A percentile compares a stretch with the other conserved stretches of the same genome.
These are phyloP conservation scores for Phytophthora brassicae DNA, from an alignment of 352 stramenopile species.

Conservation along the genomic window DNA sequence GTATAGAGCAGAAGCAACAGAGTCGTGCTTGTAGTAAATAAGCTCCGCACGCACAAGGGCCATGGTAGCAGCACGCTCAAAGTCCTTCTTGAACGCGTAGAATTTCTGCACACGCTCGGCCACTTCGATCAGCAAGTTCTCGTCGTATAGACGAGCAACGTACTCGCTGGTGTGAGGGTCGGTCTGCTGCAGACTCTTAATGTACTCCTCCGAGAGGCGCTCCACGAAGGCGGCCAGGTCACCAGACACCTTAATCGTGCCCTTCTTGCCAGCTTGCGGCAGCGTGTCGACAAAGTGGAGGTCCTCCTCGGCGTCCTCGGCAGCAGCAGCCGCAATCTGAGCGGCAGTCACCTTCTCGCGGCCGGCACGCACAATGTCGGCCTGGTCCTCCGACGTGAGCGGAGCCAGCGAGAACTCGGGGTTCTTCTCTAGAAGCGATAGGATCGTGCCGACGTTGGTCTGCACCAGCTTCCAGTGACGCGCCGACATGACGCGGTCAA, in stretches of 20 bases:
- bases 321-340: slow-evolving; percentile 35
- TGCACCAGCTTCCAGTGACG: slow-evolving; percentile 78
- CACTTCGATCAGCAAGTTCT: slow-evolving; percentile 89
- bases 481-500: slow-evolving; percentile 84
- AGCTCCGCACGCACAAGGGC: slow-evolving; percentile 94
- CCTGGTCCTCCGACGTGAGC: slow-evolving; percentile 82
- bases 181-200: slow-evolving; percentile 96
- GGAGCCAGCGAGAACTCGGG: slow-evolving; percentile 71
- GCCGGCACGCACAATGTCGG: slow-evolving; percentile 74
- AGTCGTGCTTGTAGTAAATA: slow-evolving; percentile 97
- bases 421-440: slow-evolving; percentile 85
- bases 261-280: slow-evolving; percentile 70
- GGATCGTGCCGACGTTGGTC: slow-evolving; percentile 59
- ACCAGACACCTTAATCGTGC: slow-evolving; percentile 87
- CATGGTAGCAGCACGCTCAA: slow-evolving; percentile 81
- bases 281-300: slow-evolving; percentile 79
- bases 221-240: slow-evolving; percentile 90
- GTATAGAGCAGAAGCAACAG: slow-evolving; percentile 82
- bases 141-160: slow-evolving; percentile 92
- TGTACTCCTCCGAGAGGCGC: slow-evolving; percentile 97
- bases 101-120: slow-evolving; percentile 90
- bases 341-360: slow-evolving; percentile 78
- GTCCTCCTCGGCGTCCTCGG: slow-evolving; percentile 86
- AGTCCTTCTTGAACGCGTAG: slow-evolving; percentile 83
- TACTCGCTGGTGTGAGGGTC: slow-evolving; percentile 97